phyloP scores from a whole-genome alignment of 768 basidiomycete species.

The Rhodotorula toruloides region DNA sequence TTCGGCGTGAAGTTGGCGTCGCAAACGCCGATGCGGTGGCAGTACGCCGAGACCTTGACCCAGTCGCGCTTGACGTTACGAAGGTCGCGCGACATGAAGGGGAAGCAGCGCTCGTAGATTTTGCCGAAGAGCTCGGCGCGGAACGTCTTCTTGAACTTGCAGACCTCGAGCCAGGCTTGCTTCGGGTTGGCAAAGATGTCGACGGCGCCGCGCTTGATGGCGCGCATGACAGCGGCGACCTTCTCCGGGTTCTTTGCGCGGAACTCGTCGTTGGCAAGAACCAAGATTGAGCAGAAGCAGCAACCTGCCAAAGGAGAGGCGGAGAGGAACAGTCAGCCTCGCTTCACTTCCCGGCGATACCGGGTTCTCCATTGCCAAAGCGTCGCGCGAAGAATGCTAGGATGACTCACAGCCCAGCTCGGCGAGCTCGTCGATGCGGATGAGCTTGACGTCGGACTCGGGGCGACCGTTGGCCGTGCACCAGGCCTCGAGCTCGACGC shows the following conservation, averaged over 20 bases:
- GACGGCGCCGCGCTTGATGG: conserved; percentile 39
- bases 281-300: conserved; percentile 12
- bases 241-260: conserved; percentile 33
- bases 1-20: conserved; percentile 32
- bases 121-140: conserved; percentile 32
- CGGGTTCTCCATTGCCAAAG: too few relatives aligned
- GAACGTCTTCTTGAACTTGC: conserved; percentile 32
- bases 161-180: conserved; percentile 37
- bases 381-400: conserved; percentile 1
- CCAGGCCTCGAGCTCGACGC: conserved; percentile 37
- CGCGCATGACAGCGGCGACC: conserved; percentile 40
- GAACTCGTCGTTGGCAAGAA: conserved; percentile 37
- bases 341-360: too few relatives aligned
- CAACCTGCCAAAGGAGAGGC: neutral
- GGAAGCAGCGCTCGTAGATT: conserved; percentile 40
- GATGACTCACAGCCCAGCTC: conserved; percentile 34
- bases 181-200: conserved; percentile 34
- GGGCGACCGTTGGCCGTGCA: conserved; percentile 32
- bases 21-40: conserved; percentile 38
- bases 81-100: conserved; percentile 38
- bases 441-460: conserved; percentile 38
- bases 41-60: conserved; percentile 40
- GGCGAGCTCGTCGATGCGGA: conserved; percentile 41
- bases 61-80: conserved; percentile 38
- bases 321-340: neutral